Percentiles rank a stretch among this genome's conserved stretches.
Evolutionary conservation across 2,329 filamentous ascomycete species (phyloP).

Genomic region (Kalaharituber pfeilii): DNA sequence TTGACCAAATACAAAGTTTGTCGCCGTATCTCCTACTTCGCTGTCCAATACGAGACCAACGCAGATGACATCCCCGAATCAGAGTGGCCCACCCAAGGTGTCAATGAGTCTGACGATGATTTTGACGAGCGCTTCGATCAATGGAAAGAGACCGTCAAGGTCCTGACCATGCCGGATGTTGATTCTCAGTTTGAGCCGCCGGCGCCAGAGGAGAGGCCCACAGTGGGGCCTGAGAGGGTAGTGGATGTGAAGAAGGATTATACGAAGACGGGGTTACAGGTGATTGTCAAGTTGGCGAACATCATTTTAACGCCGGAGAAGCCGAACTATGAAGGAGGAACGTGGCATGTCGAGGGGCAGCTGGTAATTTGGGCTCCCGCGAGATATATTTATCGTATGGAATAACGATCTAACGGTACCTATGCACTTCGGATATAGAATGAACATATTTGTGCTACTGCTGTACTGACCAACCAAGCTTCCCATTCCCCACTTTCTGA

Average conservation of each 20-base stretch:
- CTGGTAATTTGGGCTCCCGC: slow-evolving; percentile 21
- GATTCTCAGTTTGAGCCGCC: slow-evolving; percentile 15
- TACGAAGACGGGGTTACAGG: too few species aligned
- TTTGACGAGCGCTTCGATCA: slow-evolving; percentile 8
- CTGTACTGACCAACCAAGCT: too few species aligned
- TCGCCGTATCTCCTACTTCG: slow-evolving; percentile 7
- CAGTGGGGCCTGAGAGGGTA: slow-evolving; percentile 8
- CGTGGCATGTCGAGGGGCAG: slow-evolving; percentile 40
- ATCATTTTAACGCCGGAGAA: slow-evolving; percentile 43
- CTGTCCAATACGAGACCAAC: slow-evolving; percentile 15
- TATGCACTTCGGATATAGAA: slow-evolving; percentile 35
- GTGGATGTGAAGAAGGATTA: too few species aligned
- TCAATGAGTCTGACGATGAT: slow-evolving; percentile 5
- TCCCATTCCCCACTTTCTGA: too few species aligned
- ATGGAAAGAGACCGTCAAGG: neutral
- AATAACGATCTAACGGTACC: neutral
- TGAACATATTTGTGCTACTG: slow-evolving; percentile 46
- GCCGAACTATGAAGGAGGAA: slow-evolving; percentile 36
- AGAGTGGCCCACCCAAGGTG: slow-evolving; percentile 7
- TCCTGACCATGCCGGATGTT: slow-evolving; percentile 14
- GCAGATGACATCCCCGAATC: slow-evolving; percentile 24
- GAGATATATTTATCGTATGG: neutral
- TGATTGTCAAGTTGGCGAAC: slow-evolving; percentile 46
- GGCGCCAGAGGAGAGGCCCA: neutral
- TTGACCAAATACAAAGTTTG: too few species aligned